phyloP scores from a whole-genome alignment of 345 rosid genomes.

The Theobroma cacao region DNA sequence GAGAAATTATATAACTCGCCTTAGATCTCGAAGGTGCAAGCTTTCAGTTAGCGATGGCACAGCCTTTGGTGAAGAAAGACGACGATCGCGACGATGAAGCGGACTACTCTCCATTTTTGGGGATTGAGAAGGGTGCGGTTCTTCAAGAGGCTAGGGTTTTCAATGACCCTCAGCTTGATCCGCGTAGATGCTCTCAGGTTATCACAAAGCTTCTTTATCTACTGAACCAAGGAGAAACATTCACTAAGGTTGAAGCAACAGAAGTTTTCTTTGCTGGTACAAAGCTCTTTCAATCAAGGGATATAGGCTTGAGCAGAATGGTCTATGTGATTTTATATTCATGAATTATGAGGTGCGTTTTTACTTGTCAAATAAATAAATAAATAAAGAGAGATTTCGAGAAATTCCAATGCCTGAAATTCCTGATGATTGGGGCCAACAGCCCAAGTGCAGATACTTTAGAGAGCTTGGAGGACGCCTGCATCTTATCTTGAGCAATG shows the following conservation, averaged over 20 bases:
- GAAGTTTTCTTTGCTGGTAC: slow-evolving; percentile 96
- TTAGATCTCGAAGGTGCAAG: slow-evolving; percentile 27
- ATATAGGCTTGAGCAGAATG: slow-evolving; percentile 94
- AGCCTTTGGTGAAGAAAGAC: slow-evolving; percentile 91
- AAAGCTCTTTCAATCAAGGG: slow-evolving; percentile 93
- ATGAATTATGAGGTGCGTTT: slow-evolving; percentile 15
- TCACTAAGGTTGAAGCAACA: slow-evolving; percentile 92
- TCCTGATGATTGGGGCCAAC: slow-evolving; percentile 9
- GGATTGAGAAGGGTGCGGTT: slow-evolving; percentile 97
- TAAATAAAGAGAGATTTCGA: no score
- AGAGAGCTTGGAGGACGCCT: slow-evolving; percentile 28
- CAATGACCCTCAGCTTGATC: slow-evolving; percentile 97
- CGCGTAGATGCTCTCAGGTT: slow-evolving; percentile 98
- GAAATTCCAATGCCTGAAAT: slow-evolving; percentile 27
- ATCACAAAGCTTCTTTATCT: slow-evolving; percentile 93
- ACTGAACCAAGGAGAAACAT: slow-evolving; percentile 93
- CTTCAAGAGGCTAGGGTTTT: slow-evolving; percentile 99
- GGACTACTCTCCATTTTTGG: slow-evolving; percentile 91
- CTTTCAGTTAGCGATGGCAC: slow-evolving; percentile 61
- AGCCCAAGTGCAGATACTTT: slow-evolving; percentile 15
- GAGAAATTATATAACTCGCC: not conserved
- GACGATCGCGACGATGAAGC: slow-evolving; percentile 99
- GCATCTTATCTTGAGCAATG: slow-evolving; percentile 24
- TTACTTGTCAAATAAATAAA: not conserved
- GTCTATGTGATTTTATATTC: slow-evolving; percentile 48